phyloP scores from a whole-genome alignment of 805 yeast species.

The Debaryomyces tyrocola region DNA sequence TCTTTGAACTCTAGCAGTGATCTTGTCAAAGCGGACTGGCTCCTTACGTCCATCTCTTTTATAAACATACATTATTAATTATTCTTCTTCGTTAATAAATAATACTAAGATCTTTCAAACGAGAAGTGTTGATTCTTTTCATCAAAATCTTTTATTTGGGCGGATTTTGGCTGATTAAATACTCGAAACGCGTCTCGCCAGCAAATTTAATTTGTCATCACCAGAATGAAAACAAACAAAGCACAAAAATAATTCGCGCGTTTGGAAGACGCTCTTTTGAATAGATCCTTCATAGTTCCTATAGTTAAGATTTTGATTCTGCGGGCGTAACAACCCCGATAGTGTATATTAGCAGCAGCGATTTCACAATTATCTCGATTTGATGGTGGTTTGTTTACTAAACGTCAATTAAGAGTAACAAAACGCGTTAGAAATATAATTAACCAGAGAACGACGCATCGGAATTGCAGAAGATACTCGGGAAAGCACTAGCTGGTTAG shows the following conservation, averaged over 20 bases:
- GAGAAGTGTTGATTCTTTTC: neutral
- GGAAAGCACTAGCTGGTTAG: too few relatives aligned
- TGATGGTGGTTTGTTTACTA: neutral
- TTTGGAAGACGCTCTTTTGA: neutral
- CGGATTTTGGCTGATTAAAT: neutral
- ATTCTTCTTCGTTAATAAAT: neutral
- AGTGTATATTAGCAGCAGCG: neutral
- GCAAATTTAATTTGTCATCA: conserved; percentile 3
- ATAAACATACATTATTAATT: conserved; percentile 66
- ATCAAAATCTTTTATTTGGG: neutral
- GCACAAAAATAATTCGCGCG: neutral
- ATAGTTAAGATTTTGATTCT: neutral
- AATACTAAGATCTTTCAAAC: neutral
- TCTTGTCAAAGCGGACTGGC: conserved; percentile 93
- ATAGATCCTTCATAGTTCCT: neutral
- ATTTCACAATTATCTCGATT: neutral
- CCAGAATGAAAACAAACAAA: neutral
- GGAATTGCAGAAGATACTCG: too few relatives aligned
- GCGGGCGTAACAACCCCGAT: neutral
- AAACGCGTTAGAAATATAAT: neutral
- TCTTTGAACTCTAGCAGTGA: conserved; percentile 88
- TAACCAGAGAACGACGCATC: too few relatives aligned
- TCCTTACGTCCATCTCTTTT: conserved; percentile 95
- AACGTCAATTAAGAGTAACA: neutral
- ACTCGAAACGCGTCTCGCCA: conserved; percentile 1